phyloP scores from a whole-genome alignment of 768 basidiomycete genomes.

The Hericium coralloides region DNA sequence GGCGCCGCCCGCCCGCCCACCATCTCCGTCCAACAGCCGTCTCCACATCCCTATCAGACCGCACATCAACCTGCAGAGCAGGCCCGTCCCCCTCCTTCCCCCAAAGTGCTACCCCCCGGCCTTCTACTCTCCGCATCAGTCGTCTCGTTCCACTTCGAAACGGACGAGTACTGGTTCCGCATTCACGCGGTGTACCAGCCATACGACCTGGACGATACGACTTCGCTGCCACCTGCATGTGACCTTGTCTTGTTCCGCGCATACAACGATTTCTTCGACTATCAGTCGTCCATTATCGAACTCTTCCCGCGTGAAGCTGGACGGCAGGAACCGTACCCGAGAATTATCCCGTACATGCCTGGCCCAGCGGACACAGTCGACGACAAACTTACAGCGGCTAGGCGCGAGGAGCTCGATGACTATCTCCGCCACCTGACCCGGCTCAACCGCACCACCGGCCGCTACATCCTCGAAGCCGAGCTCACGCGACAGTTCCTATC shows the following conservation, averaged over 20 bases:
- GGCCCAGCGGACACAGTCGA: slow-evolving; percentile 84
- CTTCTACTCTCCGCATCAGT: slow-evolving; percentile 82
- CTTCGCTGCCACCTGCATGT: slow-evolving; percentile 52
- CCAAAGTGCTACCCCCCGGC: slow-evolving; percentile 63
- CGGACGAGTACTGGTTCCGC: slow-evolving; percentile 96
- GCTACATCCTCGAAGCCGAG: slow-evolving; percentile 72
- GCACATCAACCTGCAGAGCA: slow-evolving; percentile 14
- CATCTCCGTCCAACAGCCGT: slow-evolving; percentile 12
- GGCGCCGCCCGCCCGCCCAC: slow-evolving; percentile 5
- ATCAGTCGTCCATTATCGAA: slow-evolving; percentile 84
- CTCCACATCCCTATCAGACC: slow-evolving; percentile 14
- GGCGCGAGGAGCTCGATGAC: slow-evolving; percentile 78
- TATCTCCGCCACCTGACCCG: slow-evolving; percentile 78
- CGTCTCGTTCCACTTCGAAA: slow-evolving; percentile 95
- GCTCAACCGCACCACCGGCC: slow-evolving; percentile 55
- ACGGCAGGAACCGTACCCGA: slow-evolving; percentile 48
- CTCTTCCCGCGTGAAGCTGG: slow-evolving; percentile 90
- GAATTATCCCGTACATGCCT: slow-evolving; percentile 96
- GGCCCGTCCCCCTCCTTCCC: slow-evolving; percentile 27
- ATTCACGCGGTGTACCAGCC: slow-evolving; percentile 86
- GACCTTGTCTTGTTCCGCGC: slow-evolving; percentile 86
- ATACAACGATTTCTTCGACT: slow-evolving; percentile 98
- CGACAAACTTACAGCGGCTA: slow-evolving; percentile 69
- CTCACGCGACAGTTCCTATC: slow-evolving; percentile 80
- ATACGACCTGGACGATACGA: slow-evolving; percentile 51